Evolutionary conservation across 768 basidiomycete species (phyloP).

Genomic region (Pulveroboletus frians): DNA sequence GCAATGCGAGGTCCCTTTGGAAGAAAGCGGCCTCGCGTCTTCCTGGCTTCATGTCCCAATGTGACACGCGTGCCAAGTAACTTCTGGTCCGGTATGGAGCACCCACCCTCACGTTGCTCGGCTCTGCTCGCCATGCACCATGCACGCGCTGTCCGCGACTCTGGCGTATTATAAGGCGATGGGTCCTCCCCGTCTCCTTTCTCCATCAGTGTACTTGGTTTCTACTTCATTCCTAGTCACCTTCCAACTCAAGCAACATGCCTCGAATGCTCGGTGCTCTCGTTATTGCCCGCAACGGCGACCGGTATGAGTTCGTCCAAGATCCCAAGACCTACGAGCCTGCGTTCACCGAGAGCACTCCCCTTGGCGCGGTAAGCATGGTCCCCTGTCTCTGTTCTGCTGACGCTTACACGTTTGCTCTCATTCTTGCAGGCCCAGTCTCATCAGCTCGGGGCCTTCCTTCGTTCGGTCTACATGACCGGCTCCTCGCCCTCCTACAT

Average conservation of each 20-base stretch:
- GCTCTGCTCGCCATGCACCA: slow-evolving; percentile 24
- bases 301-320: slow-evolving; percentile 64
- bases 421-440: slow-evolving; percentile 51
- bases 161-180: slow-evolving; percentile 22
- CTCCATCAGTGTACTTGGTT: slow-evolving; percentile 16
- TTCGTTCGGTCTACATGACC: slow-evolving; percentile 65
- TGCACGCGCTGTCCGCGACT: slow-evolving; percentile 26
- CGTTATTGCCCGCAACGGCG: slow-evolving; percentile 75
- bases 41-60: slow-evolving; percentile 25
- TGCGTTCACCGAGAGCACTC: slow-evolving; percentile 62
- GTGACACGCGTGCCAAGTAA: slow-evolving; percentile 21
- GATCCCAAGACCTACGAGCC: slow-evolving; percentile 64
- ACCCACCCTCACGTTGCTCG: slow-evolving; percentile 22
- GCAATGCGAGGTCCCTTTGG: slow-evolving; percentile 23
- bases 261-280: slow-evolving; percentile 69
- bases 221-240: slow-evolving; percentile 15
- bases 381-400: background rate
- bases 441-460: slow-evolving; percentile 53
- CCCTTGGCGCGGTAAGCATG: slow-evolving; percentile 61
- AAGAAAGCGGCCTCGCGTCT: slow-evolving; percentile 32
- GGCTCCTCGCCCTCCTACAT: slow-evolving; percentile 66
- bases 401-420: background rate
- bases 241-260: slow-evolving; percentile 19
- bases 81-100: slow-evolving; percentile 16
- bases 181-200: slow-evolving; percentile 2